Conservation (phyloP, 441 rosid genomes). For the Pelargonium fulgidum region DNA sequence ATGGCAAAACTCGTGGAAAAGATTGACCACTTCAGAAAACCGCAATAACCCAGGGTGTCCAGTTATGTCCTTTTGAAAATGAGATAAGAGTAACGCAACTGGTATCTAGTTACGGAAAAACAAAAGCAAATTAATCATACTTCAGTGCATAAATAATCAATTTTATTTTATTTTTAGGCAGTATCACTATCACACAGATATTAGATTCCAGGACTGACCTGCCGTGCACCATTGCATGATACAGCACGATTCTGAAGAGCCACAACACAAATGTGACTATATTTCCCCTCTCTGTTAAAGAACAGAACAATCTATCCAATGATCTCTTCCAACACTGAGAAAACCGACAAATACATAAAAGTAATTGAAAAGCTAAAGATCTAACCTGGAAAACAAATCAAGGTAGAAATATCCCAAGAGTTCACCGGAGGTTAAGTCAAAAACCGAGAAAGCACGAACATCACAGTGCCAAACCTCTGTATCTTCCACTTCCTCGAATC, state of each 20-base stretch:
- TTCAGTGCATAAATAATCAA: background rate
- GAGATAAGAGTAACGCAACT: slow-evolving; percentile 69
- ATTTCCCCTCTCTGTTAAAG: slow-evolving; percentile 71
- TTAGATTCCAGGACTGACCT: slow-evolving; percentile 36
- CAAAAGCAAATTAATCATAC: slow-evolving; percentile 16
- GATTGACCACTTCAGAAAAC: slow-evolving; percentile 82
- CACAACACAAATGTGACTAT: slow-evolving; percentile 65
- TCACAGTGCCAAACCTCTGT: slow-evolving; percentile 77
- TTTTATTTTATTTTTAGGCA: too few species aligned
- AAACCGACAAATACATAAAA: slow-evolving; percentile 1
- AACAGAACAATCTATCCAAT: slow-evolving; percentile 16
- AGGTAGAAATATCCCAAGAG: slow-evolving; percentile 85
- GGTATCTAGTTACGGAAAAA: slow-evolving; percentile 47
- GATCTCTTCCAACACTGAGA: background rate
- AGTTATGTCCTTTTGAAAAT: slow-evolving; percentile 46
- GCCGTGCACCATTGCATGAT: slow-evolving; percentile 45
- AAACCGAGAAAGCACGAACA: slow-evolving; percentile 62
- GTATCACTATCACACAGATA: background rate
- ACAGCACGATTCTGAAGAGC: slow-evolving; percentile 81
- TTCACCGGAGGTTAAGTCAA: slow-evolving; percentile 72
- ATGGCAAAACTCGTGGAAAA: slow-evolving; percentile 95
- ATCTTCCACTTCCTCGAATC: slow-evolving; percentile 61
- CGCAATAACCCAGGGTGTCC: slow-evolving; percentile 50
- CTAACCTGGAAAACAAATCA: slow-evolving; percentile 71
- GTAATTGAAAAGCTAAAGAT: slow-evolving; percentile 8